Conservation (phyloP, 345 rosid species). For the Hevea brasiliensis region DNA sequence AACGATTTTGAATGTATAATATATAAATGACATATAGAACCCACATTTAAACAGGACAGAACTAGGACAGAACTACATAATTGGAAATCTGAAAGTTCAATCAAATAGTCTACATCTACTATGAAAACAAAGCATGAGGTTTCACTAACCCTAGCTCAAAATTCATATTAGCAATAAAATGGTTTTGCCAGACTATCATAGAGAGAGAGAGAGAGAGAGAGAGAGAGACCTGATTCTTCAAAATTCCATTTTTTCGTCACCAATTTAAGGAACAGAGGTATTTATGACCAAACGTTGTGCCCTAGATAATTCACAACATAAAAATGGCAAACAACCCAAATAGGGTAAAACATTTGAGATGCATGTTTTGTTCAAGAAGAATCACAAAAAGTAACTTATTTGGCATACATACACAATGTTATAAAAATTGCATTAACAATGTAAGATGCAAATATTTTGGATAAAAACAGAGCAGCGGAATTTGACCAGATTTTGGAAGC, state of each 20-base stretch:
- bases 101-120: background rate
- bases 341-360: background rate
- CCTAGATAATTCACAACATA: background rate
- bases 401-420: background rate
- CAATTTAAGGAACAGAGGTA: background rate
- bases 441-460: background rate
- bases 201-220: background rate
- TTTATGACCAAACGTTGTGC: background rate
- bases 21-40: background rate
- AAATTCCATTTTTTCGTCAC: background rate
- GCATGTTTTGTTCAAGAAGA: constrained; percentile 1
- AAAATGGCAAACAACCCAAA: background rate
- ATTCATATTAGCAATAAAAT: background rate
- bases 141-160: background rate
- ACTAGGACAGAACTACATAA: background rate
- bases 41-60: background rate
- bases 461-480: background rate
- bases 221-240: background rate
- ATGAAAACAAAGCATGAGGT: background rate
- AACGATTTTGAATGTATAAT: background rate
- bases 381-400: background rate
- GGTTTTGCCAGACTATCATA: background rate
- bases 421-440: background rate
- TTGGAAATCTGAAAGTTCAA: background rate
- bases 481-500: constrained; percentile 18